Conservation (phyloP, 2,329 filamentous ascomycete genomes). For the Ambrosiella cleistominuta region DNA sequence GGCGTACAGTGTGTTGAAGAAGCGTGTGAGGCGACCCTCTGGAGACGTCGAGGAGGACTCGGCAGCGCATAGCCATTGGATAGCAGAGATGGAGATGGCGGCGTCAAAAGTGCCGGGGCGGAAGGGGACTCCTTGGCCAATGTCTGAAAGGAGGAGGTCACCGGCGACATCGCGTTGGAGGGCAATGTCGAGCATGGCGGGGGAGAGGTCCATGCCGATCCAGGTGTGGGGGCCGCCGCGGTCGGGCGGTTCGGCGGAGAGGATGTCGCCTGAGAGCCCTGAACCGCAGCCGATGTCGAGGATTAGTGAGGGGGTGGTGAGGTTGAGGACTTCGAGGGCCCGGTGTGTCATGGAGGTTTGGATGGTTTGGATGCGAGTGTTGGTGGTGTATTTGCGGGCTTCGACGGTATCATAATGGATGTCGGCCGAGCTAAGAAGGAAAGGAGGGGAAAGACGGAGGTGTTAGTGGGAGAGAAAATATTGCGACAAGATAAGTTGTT, state of each 20-base stretch:
- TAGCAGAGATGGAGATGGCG: slow-evolving; percentile 81
- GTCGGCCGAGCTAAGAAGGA: slow-evolving; percentile 59
- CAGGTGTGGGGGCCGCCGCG: slow-evolving; percentile 79
- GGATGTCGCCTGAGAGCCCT: slow-evolving; percentile 83
- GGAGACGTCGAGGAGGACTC: slow-evolving; percentile 74
- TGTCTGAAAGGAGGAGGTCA: slow-evolving; percentile 84
- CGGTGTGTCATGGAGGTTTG: slow-evolving; percentile 89
- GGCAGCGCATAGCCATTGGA: slow-evolving; percentile 98
- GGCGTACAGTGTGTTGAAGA: slow-evolving; percentile 86
- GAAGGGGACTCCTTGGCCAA: slow-evolving; percentile 90
- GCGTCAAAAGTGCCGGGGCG: slow-evolving; percentile 85
- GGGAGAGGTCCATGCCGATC: slow-evolving; percentile 93
- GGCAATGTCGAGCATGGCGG: slow-evolving; percentile 92
- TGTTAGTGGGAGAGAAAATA: neutral
- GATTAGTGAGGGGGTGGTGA: slow-evolving; percentile 64
- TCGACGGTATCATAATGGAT: slow-evolving; percentile 94
- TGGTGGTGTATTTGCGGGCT: slow-evolving; percentile 94
- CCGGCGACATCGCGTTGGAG: slow-evolving; percentile 83
- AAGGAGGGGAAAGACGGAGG: neutral
- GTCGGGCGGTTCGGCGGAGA: slow-evolving; percentile 50
- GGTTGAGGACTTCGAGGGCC: slow-evolving; percentile 76
- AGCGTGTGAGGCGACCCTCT: slow-evolving; percentile 58
- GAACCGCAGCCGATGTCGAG: slow-evolving; percentile 95
- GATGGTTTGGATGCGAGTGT: slow-evolving; percentile 85
- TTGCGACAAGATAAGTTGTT: neutral